Base-by-base conservation (phyloP, 2,329 filamentous ascomycete species). In the Pseudocercospora macadamiae region DNA sequence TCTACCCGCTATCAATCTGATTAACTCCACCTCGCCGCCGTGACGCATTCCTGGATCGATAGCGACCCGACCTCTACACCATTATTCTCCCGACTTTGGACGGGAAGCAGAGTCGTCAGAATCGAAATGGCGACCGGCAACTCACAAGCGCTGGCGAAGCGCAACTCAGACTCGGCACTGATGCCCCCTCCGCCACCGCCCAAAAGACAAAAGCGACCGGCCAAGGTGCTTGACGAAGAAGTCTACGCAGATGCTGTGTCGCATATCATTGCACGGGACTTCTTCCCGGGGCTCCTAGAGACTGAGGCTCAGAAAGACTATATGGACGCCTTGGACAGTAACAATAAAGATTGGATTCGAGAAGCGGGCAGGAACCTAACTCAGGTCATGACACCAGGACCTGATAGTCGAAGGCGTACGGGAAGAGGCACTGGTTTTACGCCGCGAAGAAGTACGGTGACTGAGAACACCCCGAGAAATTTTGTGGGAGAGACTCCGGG, bases 231-330 rank as follows among this genome's bases (percentile, higher is more conserved):
- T 25, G 91, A 96, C 74, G 95, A 99, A 80, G 93, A 99, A 67
- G 87, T 89, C 54, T 99, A 99, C 75, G 95, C 91, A 2, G 87
- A 92, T 58, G 89, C 90, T 1, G 82, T 99, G 25, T 96, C 93
- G 0, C 89, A 95, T 67, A 97, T 99, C 71, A 96, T 99, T 63
- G 91, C 91, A 8, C 87, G 95, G 65, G 95, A 99, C 80, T 99
- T 96, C 80, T 99, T 97, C 70, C 95, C 95, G 0, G 95, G 93
- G 0, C 82, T 99, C 0, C 79, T 93, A 3, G 92, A 97, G 73
- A 88, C 87, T 12, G 87, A 96, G 68, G 89, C 88, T 0, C 92
- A 97, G 73, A 88, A 92, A 72, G 95, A 99, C 69, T 97, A 97
- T 67, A 81, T 99, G 26, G 89, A 96, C 70, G 95, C 95, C 0